Conservation (phyloP, 2,329 filamentous ascomycete genomes). For the Aspergillus fijiensis region DNA sequence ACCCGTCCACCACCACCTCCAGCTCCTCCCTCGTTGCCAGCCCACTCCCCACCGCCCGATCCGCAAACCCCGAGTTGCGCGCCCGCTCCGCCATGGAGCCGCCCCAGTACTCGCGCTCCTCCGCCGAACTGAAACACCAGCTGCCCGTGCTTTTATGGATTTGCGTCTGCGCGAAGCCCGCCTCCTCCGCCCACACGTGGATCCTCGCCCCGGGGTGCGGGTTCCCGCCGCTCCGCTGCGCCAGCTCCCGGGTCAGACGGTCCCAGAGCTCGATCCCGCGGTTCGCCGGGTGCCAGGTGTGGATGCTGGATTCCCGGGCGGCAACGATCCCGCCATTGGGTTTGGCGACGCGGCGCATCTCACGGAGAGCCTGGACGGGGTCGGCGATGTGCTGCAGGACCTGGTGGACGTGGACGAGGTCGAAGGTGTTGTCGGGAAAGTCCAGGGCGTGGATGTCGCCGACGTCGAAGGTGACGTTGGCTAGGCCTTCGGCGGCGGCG, state of each 20-base stretch:
- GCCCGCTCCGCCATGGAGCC: conserved; percentile 35
- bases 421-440: conserved; percentile 51
- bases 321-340: conserved; percentile 57
- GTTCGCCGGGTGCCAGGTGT: conserved; percentile 35
- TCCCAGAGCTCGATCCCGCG: conserved; percentile 28
- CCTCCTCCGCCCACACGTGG: conserved; percentile 38
- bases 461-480: conserved; percentile 37
- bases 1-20: conserved; percentile 33
- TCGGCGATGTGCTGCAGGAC: conserved; percentile 57
- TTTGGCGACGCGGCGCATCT: conserved; percentile 57
- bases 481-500: conserved; percentile 29
- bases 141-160: conserved; percentile 33
- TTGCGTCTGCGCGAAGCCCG: conserved; percentile 29
- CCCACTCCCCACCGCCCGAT: conserved; percentile 30
- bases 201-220: conserved; percentile 31
- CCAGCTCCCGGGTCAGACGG: conserved; percentile 22
- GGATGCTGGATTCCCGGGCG: conserved; percentile 41
- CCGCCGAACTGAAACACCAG: conserved; percentile 37
- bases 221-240: conserved; percentile 26
- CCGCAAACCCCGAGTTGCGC: conserved; percentile 29
- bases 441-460: conserved; percentile 45
- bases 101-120: conserved; percentile 38
- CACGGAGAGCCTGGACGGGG: conserved; percentile 51
- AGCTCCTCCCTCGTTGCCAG: conserved; percentile 33
- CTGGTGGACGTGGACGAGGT: conserved; percentile 61